phyloP scores from a whole-genome alignment of 2,329 filamentous ascomycete genomes.

The Penicillium sp. region DNA sequence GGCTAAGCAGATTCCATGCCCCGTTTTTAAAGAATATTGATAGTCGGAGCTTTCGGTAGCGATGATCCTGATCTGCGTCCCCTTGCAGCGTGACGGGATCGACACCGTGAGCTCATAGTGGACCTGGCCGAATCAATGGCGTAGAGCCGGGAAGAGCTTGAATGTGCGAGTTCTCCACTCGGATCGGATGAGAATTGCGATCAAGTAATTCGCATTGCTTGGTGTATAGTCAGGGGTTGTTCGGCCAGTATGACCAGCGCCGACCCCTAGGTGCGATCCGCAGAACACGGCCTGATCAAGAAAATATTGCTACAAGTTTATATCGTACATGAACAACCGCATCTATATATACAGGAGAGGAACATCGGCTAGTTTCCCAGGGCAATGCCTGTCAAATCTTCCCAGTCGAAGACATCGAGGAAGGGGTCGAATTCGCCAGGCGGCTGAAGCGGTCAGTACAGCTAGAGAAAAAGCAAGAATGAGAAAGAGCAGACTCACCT shows the following conservation, averaged over 20 bases:
- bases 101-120: conserved; percentile 22
- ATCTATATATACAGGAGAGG: neutral
- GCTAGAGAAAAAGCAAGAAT: neutral
- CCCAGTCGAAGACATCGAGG: conserved; percentile 41
- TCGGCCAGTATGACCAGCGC: no score
- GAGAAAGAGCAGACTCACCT: conserved; percentile 23
- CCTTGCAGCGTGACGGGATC: conserved; percentile 21
- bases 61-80: neutral
- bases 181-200: neutral
- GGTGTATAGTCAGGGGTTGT: neutral
- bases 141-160: neutral
- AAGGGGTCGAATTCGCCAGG: conserved; percentile 39
- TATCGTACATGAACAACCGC: neutral
- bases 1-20: neutral
- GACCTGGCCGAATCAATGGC: conserved; percentile 1
- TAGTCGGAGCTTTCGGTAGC: neutral
- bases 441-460: conserved; percentile 23
- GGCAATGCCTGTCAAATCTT: conserved; percentile 35
- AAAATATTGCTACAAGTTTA: neutral
- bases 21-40: neutral
- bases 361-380: conserved; percentile 23
- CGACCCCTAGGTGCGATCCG: no score
- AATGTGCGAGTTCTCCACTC: neutral
- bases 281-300: no score
- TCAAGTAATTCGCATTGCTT: neutral